Evolutionary conservation across 768 basidiomycete species (phyloP).

Genomic region (Leucosporidium scottii): DNA sequence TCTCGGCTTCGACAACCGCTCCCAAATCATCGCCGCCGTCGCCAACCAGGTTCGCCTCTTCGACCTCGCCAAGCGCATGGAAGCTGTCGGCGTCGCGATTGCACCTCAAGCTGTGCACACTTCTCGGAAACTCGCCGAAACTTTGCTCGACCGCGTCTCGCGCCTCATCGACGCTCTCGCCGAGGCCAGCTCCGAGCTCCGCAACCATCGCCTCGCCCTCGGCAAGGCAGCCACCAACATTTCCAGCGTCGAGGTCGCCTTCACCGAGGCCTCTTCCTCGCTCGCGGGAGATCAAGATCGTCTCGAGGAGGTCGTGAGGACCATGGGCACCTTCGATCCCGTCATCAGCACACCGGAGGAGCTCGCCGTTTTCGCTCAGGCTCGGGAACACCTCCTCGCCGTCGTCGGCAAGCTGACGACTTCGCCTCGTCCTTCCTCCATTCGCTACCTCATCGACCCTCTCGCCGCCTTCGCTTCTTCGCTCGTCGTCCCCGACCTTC

Average conservation of each 20-base stretch:
- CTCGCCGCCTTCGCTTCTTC: constrained; percentile 8
- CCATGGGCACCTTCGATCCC: constrained; percentile 8
- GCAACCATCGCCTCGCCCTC: constrained; percentile 16
- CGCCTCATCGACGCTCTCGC: constrained; percentile 4
- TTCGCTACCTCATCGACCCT: constrained; percentile 19
- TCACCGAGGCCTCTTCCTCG: neutral
- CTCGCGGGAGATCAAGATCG: constrained; percentile 13
- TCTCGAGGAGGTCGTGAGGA: constrained; percentile 1
- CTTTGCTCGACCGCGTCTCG: constrained; percentile 7
- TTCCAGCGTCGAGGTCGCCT: neutral
- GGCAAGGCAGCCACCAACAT: neutral
- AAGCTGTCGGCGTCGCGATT: neutral
- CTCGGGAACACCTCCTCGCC: constrained; percentile 4
- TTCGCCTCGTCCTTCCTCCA: neutral
- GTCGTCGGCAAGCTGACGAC: neutral
- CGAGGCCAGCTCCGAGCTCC: constrained; percentile 20
- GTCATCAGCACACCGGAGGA: constrained; percentile 11
- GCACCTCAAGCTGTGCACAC: neutral
- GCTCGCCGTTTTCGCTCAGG: neutral
- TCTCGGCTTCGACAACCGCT: constrained; percentile 25
- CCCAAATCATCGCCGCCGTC: constrained; percentile 9
- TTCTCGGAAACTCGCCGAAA: neutral
- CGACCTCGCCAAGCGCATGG: constrained; percentile 14
- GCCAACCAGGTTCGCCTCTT: constrained; percentile 7
- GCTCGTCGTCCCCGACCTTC: neutral